Evolutionary conservation across 805 yeast species (phyloP).

Genomic region (Pichia kluyveri): DNA sequence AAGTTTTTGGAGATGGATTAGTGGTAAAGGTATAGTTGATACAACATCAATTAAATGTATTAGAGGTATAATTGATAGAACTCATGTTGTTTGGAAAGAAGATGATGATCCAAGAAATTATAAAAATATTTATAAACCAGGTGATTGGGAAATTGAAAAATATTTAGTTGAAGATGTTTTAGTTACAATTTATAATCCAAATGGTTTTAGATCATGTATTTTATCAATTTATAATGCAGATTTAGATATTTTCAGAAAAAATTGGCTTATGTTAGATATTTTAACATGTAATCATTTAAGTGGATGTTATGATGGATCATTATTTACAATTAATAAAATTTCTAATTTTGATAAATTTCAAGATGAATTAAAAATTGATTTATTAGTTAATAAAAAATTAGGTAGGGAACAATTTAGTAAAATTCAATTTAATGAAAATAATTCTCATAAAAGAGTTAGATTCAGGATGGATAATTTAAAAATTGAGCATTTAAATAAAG

Average conservation of each 20-base stretch:
- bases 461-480: slow-evolving; percentile 77
- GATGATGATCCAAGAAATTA: slow-evolving; percentile 79
- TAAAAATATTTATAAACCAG: slow-evolving; percentile 63
- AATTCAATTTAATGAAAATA: slow-evolving; percentile 10
- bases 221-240: slow-evolving; percentile 86
- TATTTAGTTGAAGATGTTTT: slow-evolving; percentile 79
- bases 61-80: slow-evolving; percentile 87
- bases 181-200: slow-evolving; percentile 75
- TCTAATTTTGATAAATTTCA: slow-evolving; percentile 47
- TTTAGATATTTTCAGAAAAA: slow-evolving; percentile 69
- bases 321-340: slow-evolving; percentile 82
- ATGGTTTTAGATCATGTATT: slow-evolving; percentile 70
- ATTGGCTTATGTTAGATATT: slow-evolving; percentile 88
- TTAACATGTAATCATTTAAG: slow-evolving; percentile 76
- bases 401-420: slow-evolving; percentile 12
- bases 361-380: slow-evolving; percentile 21
- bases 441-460: slow-evolving; percentile 49
- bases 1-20: slow-evolving; percentile 78
- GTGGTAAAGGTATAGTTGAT: slow-evolving; percentile 80
- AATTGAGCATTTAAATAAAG: slow-evolving; percentile 84
- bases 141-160: slow-evolving; percentile 87
- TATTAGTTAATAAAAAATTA: slow-evolving; percentile 15
- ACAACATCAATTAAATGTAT: slow-evolving; percentile 75
- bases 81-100: slow-evolving; percentile 76
- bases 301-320: slow-evolving; percentile 88